Evolutionary conservation across 202 grass and related monocot genomes (phyloP), one percentile per base, ranked within the genome.

Genomic region (Bolboschoenoplectus hybrid): DNA sequence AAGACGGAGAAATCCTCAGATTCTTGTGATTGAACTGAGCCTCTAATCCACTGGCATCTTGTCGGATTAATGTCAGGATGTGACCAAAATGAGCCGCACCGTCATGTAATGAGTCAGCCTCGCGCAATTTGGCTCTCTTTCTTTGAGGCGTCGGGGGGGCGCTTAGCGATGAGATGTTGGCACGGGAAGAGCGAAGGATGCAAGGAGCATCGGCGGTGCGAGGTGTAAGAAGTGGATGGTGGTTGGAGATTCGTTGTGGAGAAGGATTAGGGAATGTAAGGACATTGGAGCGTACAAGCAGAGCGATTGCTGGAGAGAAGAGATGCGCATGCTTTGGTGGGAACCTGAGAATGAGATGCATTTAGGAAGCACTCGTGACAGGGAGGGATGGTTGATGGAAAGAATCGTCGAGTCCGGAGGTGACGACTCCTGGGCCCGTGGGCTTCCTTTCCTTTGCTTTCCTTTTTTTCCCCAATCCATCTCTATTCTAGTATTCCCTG

Each of bases 11-110:
- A 44, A 93, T 75, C 43, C 64, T 71, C 70, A 67, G 53, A 68
- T 84, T 81, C 76, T 90, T 87, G 75, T 81, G 85, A 53, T 89
- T 82, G 8, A 97, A 88, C 69, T 85, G 77, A 10, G 88, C 78
- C 74, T 92, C 95, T 49, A 89, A 63, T 69, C 82, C 64, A 82
- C 61, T 74, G 19, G 46, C 77, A 55, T 82, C 88, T 55, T 89
- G 84, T 34, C 60, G 79, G 49, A 98, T 88, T 80, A 91, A 85
- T 49, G 62, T 43, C 45, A 92, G 50, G 41, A 98, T 58, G 14
- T 86, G 81, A 62, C 74, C 80, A 2, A 86, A 79, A 26, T 62
- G 74, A 34, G 57, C 44, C 35, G 44, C 26, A 50, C 10, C 4
- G 7, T 43, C 19, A 39, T 84, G 80, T 5, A 40, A 6, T 26